Evolutionary conservation across 768 basidiomycete species (phyloP).

Genomic region (Collybia sordida): DNA sequence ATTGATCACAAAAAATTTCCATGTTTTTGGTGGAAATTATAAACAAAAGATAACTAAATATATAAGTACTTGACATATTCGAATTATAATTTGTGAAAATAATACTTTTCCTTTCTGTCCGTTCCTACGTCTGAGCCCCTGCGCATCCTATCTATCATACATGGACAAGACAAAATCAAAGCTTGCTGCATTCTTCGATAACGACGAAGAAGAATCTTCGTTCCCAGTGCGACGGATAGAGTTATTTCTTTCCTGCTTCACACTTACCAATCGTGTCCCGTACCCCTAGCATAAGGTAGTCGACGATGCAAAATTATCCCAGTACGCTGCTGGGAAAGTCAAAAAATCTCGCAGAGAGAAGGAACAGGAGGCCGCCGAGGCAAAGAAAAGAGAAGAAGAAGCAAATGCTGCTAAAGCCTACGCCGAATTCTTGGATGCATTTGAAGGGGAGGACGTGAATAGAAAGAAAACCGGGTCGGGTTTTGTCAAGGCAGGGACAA

Average conservation of each 20-base stretch:
- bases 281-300: constrained; percentile 79
- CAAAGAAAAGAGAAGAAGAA: constrained; percentile 84
- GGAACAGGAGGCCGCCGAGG: constrained; percentile 90
- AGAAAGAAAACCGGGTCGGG: constrained; percentile 49
- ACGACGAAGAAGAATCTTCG: constrained; percentile 82
- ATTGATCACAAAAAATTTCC: too few species aligned
- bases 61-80: too few species aligned
- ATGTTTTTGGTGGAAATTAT: too few species aligned
- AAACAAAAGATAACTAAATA: too few species aligned
- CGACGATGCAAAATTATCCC: constrained; percentile 82
- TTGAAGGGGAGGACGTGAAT: constrained; percentile 66
- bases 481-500: constrained; percentile 63
- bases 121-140: too few species aligned
- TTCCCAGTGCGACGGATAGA: constrained; percentile 91
- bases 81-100: not conserved
- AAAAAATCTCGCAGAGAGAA: constrained; percentile 90
- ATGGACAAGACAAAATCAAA: constrained; percentile 73
- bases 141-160: not conserved
- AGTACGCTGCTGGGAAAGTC: constrained; percentile 82
- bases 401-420: constrained; percentile 76
- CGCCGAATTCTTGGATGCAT: constrained; percentile 82
- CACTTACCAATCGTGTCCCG: constrained; percentile 61
- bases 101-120: too few species aligned
- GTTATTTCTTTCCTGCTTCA: constrained; percentile 53
- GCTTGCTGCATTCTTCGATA: constrained; percentile 81